A percentile compares a stretch with the other conserved stretches of the same genome.
These are phyloP conservation scores for Suillus subluteus DNA, from an alignment of 768 basidiomycete genomes.

Conservation along the genomic window DNA sequence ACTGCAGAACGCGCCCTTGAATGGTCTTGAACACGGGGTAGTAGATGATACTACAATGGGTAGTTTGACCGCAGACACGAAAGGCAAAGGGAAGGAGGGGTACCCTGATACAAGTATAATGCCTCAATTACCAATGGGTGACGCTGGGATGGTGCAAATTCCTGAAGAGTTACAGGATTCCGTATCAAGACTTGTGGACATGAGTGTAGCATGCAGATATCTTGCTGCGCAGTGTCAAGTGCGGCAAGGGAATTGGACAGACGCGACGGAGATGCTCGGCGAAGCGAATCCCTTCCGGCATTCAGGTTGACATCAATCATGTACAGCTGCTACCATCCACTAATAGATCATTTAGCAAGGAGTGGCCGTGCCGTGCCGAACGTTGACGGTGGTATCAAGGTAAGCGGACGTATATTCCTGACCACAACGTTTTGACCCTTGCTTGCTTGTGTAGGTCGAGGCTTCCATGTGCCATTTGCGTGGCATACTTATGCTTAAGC, in stretches of 20 bases:
- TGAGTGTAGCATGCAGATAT: slow-evolving; percentile 95
- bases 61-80: slow-evolving; percentile 41
- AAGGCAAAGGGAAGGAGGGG: slow-evolving; percentile 68
- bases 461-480: slow-evolving; percentile 97
- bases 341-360: slow-evolving; percentile 41
- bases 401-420: slow-evolving; percentile 33
- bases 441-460: slow-evolving; percentile 68
- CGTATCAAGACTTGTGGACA: slow-evolving; percentile 83
- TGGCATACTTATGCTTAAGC: slow-evolving; percentile 91
- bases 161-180: slow-evolving; percentile 64
- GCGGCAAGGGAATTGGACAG: slow-evolving; percentile 89
- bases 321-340: background rate
- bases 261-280: slow-evolving; percentile 91
- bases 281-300: slow-evolving; percentile 88
- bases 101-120: slow-evolving; percentile 40
- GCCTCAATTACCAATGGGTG: slow-evolving; percentile 70
- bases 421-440: background rate
- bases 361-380: slow-evolving; percentile 78
- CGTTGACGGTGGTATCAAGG: slow-evolving; percentile 94
- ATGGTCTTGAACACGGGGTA: slow-evolving; percentile 25
- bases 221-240: slow-evolving; percentile 95
- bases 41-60: slow-evolving; percentile 42
- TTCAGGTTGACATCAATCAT: slow-evolving; percentile 48
- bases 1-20: slow-evolving; percentile 32
- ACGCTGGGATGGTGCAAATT: slow-evolving; percentile 71